Conservation (phyloP, 2,329 filamentous ascomycete genomes). For the Daldinia sp. region DNA sequence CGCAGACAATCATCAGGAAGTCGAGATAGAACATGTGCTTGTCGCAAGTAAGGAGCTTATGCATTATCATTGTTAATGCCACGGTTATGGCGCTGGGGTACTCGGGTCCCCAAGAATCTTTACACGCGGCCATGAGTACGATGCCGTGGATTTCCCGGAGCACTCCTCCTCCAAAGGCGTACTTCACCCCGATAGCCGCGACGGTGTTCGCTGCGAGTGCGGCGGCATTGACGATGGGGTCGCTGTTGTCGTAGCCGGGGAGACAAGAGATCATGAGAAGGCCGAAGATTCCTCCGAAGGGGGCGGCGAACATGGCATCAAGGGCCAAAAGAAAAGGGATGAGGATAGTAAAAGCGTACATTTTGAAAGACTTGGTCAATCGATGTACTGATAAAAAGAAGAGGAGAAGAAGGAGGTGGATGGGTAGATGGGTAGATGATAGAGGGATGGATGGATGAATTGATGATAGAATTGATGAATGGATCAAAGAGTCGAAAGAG, state of each 20-base stretch:
- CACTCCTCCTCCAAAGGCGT: neutral
- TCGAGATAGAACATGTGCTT: neutral
- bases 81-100: constrained; percentile 8
- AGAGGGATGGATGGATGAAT: neutral
- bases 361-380: constrained; percentile 13
- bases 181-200: neutral
- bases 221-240: neutral
- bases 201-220: neutral
- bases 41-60: neutral
- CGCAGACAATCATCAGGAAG: neutral
- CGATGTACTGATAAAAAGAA: neutral
- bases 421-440: neutral
- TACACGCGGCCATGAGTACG: constrained; percentile 16
- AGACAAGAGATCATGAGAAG: constrained; percentile 16
- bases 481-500: neutral
- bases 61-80: neutral
- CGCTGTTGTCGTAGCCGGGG: neutral
- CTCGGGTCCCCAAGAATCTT: constrained; percentile 7
- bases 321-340: constrained; percentile 23
- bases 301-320: constrained; percentile 16
- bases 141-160: constrained; percentile 15
- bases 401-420: neutral
- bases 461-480: constrained; percentile 1
- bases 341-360: constrained; percentile 25
- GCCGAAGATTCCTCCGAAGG: constrained; percentile 18